phyloP scores from a whole-genome alignment of 306 rosid species.

The Fragaria nilgerrensis region DNA sequence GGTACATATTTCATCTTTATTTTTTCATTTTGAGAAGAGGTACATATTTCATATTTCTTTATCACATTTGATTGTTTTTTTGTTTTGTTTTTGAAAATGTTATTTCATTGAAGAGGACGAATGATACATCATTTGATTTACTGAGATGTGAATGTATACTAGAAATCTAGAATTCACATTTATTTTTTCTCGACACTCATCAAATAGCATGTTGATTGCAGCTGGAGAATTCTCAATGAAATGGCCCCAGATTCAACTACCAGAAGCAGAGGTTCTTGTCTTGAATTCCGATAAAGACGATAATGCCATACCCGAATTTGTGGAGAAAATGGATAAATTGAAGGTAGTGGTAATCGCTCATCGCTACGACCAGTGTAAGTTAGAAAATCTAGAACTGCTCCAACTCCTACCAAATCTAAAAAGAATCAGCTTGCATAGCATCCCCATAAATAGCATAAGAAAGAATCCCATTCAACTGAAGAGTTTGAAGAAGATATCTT shows the following conservation, averaged over 20 bases:
- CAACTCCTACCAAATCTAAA: neutral
- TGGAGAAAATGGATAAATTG: slow-evolving; percentile 6
- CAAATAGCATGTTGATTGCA: too few species aligned
- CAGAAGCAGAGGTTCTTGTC: slow-evolving; percentile 5
- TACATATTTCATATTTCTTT: neutral
- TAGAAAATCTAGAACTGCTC: neutral
- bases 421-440: neutral
- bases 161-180: too few species aligned
- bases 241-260: slow-evolving; percentile 1
- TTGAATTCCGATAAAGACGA: too few species aligned
- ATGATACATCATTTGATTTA: too few species aligned
- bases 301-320: neutral
- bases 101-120: too few species aligned
- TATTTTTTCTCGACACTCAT: too few species aligned
- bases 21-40: neutral
- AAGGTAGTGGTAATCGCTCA: neutral
- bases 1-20: neutral
- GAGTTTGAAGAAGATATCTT: neutral
- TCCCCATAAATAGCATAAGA: neutral
- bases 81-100: too few species aligned
- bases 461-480: neutral
- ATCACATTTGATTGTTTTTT: too few species aligned
- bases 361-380: too few species aligned
- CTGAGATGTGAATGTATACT: too few species aligned
- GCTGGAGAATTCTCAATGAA: neutral